Evolutionary conservation across 495 filamentous ascomycete genomes (phyloP).

Genomic region (Tuber aestivum): DNA sequence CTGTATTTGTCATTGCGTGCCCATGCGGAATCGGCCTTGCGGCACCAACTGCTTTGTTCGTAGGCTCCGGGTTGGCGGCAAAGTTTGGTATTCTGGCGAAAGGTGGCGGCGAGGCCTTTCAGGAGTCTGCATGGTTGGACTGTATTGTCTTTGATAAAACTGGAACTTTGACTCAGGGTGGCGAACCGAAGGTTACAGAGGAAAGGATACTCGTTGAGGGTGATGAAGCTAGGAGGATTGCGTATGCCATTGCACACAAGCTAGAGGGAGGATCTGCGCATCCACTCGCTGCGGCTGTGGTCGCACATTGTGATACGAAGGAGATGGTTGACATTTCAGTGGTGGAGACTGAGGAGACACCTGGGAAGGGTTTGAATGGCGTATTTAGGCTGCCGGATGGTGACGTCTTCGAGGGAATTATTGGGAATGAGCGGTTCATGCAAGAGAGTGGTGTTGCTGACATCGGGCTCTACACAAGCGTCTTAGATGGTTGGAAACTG

Average conservation of each 20-base stretch:
- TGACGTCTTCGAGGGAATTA: slow-evolving; percentile 57
- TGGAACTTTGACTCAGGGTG: slow-evolving; percentile 81
- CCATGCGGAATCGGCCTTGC: slow-evolving; percentile 89
- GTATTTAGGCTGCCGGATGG: slow-evolving; percentile 50
- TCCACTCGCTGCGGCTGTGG: slow-evolving; percentile 78
- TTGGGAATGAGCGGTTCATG: slow-evolving; percentile 80
- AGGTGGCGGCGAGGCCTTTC: slow-evolving; percentile 93
- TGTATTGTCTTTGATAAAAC: slow-evolving; percentile 95
- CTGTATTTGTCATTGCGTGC: slow-evolving; percentile 92
- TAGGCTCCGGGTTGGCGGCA: slow-evolving; percentile 82
- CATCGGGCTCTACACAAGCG: slow-evolving; percentile 42
- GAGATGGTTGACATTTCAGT: slow-evolving; percentile 43
- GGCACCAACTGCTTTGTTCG: slow-evolving; percentile 87
- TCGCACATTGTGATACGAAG: slow-evolving; percentile 56
- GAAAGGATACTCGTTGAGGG: slow-evolving; percentile 52
- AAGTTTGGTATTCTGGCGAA: slow-evolving; percentile 85
- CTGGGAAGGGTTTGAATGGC: slow-evolving; percentile 77
- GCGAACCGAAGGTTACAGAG: slow-evolving; percentile 72
- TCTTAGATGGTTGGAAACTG: slow-evolving; percentile 61
- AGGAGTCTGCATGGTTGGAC: slow-evolving; percentile 81
- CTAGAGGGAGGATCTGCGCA: slow-evolving; percentile 82
- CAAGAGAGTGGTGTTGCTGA: slow-evolving; percentile 44
- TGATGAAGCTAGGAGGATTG: slow-evolving; percentile 32
- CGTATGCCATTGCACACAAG: slow-evolving; percentile 54
- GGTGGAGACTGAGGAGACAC: slow-evolving; percentile 61